Evolutionary conservation across 2,329 filamentous ascomycete species (phyloP).

Genomic region (Pseudonectria foliicola): DNA sequence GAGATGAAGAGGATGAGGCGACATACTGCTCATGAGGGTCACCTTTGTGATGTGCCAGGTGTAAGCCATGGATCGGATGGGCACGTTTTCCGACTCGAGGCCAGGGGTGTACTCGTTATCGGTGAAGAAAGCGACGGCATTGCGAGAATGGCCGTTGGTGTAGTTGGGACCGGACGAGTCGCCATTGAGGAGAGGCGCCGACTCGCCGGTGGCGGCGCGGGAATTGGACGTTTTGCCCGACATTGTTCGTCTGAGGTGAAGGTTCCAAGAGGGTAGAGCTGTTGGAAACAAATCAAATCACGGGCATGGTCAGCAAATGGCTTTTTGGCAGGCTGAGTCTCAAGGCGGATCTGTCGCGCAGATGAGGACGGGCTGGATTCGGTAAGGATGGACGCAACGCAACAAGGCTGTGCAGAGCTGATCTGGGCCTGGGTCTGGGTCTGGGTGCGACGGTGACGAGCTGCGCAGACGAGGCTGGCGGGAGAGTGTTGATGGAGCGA

Average conservation of each 20-base stretch:
- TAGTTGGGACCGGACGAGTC: constrained; percentile 16
- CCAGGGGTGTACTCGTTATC: constrained; percentile 45
- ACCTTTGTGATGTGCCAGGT: constrained; percentile 51
- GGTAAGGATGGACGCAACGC: too few species aligned
- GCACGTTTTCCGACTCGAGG: constrained; percentile 38
- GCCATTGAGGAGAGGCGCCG: constrained; percentile 36
- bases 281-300: constrained; percentile 16
- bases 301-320: constrained; percentile 24
- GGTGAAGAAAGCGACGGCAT: constrained; percentile 37
- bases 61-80: constrained; percentile 39
- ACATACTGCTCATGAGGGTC: constrained; percentile 53
- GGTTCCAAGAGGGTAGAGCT: constrained; percentile 20
- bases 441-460: too few species aligned
- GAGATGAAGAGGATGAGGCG: neutral
- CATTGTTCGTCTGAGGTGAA: constrained; percentile 26
- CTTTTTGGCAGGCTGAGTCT: constrained; percentile 2
- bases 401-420: too few species aligned
- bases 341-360: neutral
- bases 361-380: too few species aligned
- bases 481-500: too few species aligned
- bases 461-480: too few species aligned
- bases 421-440: too few species aligned
- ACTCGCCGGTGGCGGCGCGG: constrained; percentile 27
- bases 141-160: constrained; percentile 10
- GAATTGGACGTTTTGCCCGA: constrained; percentile 20